Evolutionary conservation across 345 rosid species (phyloP).

Genomic region (Acer yangbiense): DNA sequence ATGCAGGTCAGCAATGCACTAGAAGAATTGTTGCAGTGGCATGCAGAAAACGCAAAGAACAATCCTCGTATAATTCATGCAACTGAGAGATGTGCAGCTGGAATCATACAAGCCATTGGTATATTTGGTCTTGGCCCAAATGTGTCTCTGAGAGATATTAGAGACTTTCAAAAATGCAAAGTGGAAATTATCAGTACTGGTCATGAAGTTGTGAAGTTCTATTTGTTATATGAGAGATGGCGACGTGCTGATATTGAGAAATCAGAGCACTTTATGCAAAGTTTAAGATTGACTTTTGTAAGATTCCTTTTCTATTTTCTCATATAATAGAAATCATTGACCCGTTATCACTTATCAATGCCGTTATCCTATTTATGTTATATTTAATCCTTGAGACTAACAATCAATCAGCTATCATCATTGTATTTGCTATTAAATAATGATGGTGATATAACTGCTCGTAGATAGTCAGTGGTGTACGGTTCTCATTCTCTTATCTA

Average conservation of each 20-base stretch:
- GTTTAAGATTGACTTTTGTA: slow-evolving; percentile 36
- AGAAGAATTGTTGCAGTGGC: slow-evolving; percentile 82
- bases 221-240: slow-evolving; percentile 69
- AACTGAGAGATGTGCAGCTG: slow-evolving; percentile 75
- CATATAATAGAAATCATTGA: not conserved
- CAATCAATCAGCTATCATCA: not conserved
- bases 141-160: slow-evolving; percentile 66
- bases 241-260: slow-evolving; percentile 59
- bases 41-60: slow-evolving; percentile 57
- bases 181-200: slow-evolving; percentile 38
- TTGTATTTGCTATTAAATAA: not conserved
- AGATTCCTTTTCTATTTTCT: slow-evolving; percentile 17
- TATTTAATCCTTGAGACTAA: not conserved
- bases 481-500: not conserved
- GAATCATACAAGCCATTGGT: slow-evolving; percentile 82
- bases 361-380: no score
- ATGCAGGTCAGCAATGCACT: slow-evolving; percentile 81
- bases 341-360: not conserved
- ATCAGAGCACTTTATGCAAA: slow-evolving; percentile 38
- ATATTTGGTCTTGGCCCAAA: slow-evolving; percentile 65
- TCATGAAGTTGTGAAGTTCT: slow-evolving; percentile 64
- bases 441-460: not conserved
- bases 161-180: slow-evolving; percentile 35
- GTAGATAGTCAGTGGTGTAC: not conserved
- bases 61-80: slow-evolving; percentile 67